Conservation (phyloP, 768 basidiomycete genomes). For the Lactarius quietus region DNA sequence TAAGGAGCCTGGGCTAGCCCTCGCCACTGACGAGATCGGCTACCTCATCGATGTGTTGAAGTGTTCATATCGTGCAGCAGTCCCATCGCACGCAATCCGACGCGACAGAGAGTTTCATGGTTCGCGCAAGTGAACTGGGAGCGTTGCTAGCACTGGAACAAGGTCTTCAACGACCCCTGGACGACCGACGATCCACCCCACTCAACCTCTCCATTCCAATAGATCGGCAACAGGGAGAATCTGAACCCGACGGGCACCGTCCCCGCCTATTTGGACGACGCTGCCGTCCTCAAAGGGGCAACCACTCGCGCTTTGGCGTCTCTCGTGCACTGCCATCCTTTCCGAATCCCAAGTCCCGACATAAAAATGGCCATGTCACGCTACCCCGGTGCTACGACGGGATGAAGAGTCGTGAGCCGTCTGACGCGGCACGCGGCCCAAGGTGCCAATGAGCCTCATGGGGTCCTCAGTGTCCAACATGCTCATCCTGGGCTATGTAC, state of each 20-base stretch:
- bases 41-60: constrained; percentile 88
- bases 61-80: constrained; percentile 74
- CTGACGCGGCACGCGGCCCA: constrained; percentile 92
- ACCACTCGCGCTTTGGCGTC: constrained; percentile 67
- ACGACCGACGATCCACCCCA: constrained; percentile 68
- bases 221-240: constrained; percentile 96
- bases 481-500: constrained; percentile 82
- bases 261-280: constrained; percentile 97
- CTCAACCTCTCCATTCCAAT: constrained; percentile 81
- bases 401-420: constrained; percentile 97
- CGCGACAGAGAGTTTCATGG: constrained; percentile 99
- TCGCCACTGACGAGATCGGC: constrained; percentile 81
- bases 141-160: constrained; percentile 99
- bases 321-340: constrained; percentile 29
- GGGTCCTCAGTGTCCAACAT: constrained; percentile 96
- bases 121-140: constrained; percentile 99
- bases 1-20: constrained; percentile 81
- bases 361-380: constrained; percentile 94
- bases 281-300: constrained; percentile 86
- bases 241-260: constrained; percentile 74
- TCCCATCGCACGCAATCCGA: constrained; percentile 78
- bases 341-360: constrained; percentile 24
- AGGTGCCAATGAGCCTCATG: constrained; percentile 86
- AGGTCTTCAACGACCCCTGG: constrained; percentile 98
- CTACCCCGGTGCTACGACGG: constrained; percentile 97